A percentile compares a stretch with the other conserved stretches of the same genome.
Evolutionary conservation across 75 land plant genomes (phyloP).

Genomic region (Sequoiadendron giganteum): DNA sequence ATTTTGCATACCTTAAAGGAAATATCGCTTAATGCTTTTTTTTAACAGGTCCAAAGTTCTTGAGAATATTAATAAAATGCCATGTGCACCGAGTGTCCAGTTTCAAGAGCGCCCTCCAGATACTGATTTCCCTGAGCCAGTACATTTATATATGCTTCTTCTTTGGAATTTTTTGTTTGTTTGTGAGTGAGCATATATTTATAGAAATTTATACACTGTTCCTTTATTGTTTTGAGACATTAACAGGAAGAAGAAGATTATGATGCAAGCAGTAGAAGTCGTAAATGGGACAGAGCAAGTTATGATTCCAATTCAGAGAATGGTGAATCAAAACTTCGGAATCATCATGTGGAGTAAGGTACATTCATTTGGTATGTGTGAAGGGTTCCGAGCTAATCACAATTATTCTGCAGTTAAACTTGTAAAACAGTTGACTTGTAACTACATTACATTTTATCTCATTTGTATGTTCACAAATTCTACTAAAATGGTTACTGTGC

Average conservation of each 20-base stretch:
- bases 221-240: background rate
- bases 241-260: slow-evolving; percentile 7
- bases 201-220: background rate
- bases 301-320: background rate
- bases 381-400: background rate
- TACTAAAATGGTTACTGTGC: background rate
- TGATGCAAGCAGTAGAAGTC: slow-evolving; percentile 1
- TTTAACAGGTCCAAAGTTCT: slow-evolving; percentile 3
- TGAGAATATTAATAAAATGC: slow-evolving; percentile 4
- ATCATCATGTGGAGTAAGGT: background rate
- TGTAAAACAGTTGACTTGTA: background rate
- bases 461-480: background rate
- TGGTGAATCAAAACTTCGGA: background rate
- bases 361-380: background rate
- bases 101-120: slow-evolving; percentile 5
- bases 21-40: background rate
- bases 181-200: background rate
- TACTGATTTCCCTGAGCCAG: slow-evolving; percentile 1
- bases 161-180: background rate
- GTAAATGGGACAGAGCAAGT: background rate
- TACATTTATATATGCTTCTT: background rate
- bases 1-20: background rate
- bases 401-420: background rate
- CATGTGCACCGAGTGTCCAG: slow-evolving; percentile 5
- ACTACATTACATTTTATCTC: background rate